These are phyloP conservation scores for Nymphaea colorata DNA, from an alignment of 164 flowering plant genomes.

Conservation along the genomic window DNA sequence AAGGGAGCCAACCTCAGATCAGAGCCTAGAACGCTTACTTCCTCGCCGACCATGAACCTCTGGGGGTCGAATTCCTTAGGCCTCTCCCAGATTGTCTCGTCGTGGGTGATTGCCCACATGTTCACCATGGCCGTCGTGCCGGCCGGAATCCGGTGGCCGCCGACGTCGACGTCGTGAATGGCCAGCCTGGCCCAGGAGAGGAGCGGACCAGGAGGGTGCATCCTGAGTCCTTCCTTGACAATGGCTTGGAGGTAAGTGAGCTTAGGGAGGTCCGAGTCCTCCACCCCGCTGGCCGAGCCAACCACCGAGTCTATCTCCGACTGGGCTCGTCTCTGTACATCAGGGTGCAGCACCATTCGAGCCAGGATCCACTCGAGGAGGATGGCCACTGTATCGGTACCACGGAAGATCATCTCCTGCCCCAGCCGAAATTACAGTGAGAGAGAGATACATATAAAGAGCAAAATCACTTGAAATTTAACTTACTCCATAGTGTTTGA, in stretches of 20 bases:
- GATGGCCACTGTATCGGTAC: conserved; percentile 30
- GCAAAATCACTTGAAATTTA: background rate
- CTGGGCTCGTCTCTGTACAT: conserved; percentile 20
- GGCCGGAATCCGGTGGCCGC: conserved; percentile 20
- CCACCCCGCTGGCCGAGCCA: conserved; percentile 3
- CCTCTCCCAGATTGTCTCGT: conserved; percentile 15
- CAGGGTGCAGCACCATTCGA: conserved; percentile 26
- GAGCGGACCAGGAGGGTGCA: conserved; percentile 31
- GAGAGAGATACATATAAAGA: background rate
- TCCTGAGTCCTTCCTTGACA: conserved; percentile 20
- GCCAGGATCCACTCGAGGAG: conserved; percentile 28
- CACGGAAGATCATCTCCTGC: conserved; percentile 32
- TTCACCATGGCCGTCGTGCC: conserved; percentile 43
- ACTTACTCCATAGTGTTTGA: too few species aligned
- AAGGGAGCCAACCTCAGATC: conserved; percentile 37
- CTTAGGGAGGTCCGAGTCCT: conserved; percentile 18
- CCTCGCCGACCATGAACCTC: conserved; percentile 14
- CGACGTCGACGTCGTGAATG: conserved; percentile 22
- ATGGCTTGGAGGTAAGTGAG: conserved; percentile 21
- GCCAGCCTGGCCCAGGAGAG: conserved; percentile 29
- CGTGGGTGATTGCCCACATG: conserved; percentile 40
- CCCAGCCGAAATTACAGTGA: background rate
- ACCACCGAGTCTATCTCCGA: conserved; percentile 15
- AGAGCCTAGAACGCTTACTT: conserved; percentile 19
- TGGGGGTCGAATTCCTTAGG: conserved; percentile 19